Conservation (phyloP, 1,284 basidiomycete genomes). For the Farysia itapuensis region DNA sequence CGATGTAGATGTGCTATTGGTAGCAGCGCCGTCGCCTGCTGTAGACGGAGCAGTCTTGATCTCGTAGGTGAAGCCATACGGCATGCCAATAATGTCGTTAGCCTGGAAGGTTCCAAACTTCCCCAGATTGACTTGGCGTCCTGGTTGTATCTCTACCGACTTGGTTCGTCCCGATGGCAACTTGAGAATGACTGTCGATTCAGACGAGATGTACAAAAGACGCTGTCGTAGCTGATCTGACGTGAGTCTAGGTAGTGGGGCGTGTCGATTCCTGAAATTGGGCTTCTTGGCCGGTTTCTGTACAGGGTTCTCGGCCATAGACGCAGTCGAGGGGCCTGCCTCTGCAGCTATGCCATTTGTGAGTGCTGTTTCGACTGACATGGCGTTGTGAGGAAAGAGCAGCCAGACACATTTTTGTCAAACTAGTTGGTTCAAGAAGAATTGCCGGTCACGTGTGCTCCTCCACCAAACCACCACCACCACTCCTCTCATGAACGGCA, state of each 20-base stretch:
- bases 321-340: too few species aligned
- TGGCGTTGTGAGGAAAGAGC: too few species aligned
- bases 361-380: too few species aligned
- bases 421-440: too few species aligned
- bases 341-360: too few species aligned
- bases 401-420: too few species aligned
- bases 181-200: slow-evolving; percentile 40
- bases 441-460: too few species aligned
- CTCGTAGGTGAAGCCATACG: slow-evolving; percentile 58
- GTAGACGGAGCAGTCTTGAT: slow-evolving; percentile 18
- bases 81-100: slow-evolving; percentile 54
- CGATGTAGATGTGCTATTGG: slow-evolving; percentile 1
- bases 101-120: slow-evolving; percentile 58
- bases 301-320: too few species aligned
- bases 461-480: too few species aligned
- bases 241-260: slow-evolving; percentile 14
- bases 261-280: slow-evolving; percentile 10
- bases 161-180: slow-evolving; percentile 52
- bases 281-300: too few species aligned
- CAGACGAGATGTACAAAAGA: slow-evolving; percentile 35
- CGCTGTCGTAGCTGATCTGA: slow-evolving; percentile 32
- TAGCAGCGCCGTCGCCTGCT: neutral
- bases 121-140: slow-evolving; percentile 52
- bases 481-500: too few species aligned
- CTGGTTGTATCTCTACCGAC: slow-evolving; percentile 41